Base-by-base conservation (phyloP, 192 early-diverging fungal genomes). In the Coemansia sp. region DNA sequence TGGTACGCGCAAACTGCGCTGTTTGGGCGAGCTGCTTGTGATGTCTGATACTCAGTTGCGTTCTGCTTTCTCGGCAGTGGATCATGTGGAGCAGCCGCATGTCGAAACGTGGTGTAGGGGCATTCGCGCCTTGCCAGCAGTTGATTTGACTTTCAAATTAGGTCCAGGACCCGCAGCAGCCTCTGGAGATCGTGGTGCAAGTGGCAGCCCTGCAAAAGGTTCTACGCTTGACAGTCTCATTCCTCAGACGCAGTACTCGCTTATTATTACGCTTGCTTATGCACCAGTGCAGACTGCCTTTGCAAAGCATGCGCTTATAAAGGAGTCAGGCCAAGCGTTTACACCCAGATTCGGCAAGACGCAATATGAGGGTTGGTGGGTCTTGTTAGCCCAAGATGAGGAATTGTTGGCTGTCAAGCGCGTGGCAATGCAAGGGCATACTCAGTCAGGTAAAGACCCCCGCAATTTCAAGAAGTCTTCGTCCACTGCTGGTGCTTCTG, bases 331-430 rank as follows among this genome's bases (percentile, higher is more conserved):
- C 2, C 85, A 85, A 19, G 86, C 94, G n/a, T 81, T 90, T 61
- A 84, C 92, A 19, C 93, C 94, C 19, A 70, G 83, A 59, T 99
- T 97, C 67, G 91, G 94, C 18, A 97, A 97, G 67, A 78, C 86
- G 7, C 94, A 97, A 70, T 91, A 88, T 71, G 95, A 99, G 67
- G 89, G 92, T 0, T 99, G 94, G 93, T 99, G 92, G 91, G 62
- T 93, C 4, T 82, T 96, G 7, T 73, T 97, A 7, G 94, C 89
- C 0, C 85, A 94, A 52, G 74, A 25, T 3, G 69, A 92, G 48
- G 89, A 90, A 52, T 64, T 98, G 51, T 49, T 96, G 52, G 91
- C 88, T 3, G 51, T 96, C 57, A 95, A 92, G 82, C 81, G 94
- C 18, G 73, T 93, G 8, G 84, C 87, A 32, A 88, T 88, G 83